These are phyloP conservation scores for Fusarium buxicola DNA, from an alignment of 2,329 filamentous ascomycete species.

Conservation along the genomic window DNA sequence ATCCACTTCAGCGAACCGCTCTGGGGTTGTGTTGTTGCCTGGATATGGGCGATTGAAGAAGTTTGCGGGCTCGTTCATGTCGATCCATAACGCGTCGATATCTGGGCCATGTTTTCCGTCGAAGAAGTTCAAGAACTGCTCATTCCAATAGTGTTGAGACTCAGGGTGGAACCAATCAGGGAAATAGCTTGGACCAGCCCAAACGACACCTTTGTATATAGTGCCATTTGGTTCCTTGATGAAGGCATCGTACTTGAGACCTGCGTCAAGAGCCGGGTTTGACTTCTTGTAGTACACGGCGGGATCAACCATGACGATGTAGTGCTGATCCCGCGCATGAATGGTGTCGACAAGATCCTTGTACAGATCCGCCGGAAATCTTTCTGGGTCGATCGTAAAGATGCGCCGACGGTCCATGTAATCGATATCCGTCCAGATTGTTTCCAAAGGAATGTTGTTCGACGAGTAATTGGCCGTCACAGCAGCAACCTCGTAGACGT, in stretches of 20 bases:
- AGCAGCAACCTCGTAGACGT: conserved; percentile 73
- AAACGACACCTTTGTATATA: conserved; percentile 74
- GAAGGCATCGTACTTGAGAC: conserved; percentile 59
- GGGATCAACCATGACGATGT: conserved; percentile 83
- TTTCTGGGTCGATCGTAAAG: conserved; percentile 73
- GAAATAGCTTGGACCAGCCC: conserved; percentile 78
- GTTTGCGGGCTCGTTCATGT: conserved; percentile 64
- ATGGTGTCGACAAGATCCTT: conserved; percentile 74
- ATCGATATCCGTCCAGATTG: conserved; percentile 58
- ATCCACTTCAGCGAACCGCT: conserved; percentile 51
- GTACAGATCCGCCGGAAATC: conserved; percentile 72
- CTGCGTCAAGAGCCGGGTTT: conserved; percentile 50
- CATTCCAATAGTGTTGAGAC: conserved; percentile 74
- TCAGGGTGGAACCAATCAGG: conserved; percentile 81
- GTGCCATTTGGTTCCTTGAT: conserved; percentile 64
- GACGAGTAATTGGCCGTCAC: conserved; percentile 75
- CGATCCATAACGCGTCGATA: conserved; percentile 82
- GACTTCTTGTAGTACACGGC: conserved; percentile 66
- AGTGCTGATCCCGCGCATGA: conserved; percentile 74
- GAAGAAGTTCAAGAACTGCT: conserved; percentile 75
- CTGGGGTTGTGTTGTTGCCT: conserved; percentile 53
- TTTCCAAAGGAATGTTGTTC: conserved; percentile 73
- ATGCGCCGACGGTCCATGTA: conserved; percentile 51
- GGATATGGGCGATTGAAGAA: conserved; percentile 48
- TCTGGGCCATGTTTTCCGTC: conserved; percentile 71